Evolutionary conservation across 2,329 filamentous ascomycete species (phyloP).

Genomic region (Penicillium expansum): DNA sequence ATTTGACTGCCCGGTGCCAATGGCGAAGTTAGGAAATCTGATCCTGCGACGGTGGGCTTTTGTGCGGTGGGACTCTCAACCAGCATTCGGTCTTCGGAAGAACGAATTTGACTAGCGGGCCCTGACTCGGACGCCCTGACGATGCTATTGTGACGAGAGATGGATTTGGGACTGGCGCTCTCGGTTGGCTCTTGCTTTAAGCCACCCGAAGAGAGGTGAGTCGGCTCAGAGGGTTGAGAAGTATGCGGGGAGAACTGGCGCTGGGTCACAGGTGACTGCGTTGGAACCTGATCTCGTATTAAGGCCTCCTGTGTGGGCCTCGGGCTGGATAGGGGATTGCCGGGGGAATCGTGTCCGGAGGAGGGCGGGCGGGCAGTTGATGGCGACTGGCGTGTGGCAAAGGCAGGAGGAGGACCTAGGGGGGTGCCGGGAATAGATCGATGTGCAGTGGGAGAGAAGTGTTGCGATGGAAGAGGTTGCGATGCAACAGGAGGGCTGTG

Average conservation of each 20-base stretch:
- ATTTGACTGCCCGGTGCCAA: conserved; percentile 19
- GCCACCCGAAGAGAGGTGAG: conserved; percentile 46
- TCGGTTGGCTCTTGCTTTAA: conserved; percentile 67
- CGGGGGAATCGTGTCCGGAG: conserved; percentile 37
- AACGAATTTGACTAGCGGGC: conserved; percentile 22
- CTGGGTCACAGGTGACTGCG: conserved; percentile 32
- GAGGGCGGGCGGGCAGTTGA: conserved; percentile 38
- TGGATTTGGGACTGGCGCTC: conserved; percentile 76
- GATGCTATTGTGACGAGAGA: conserved; percentile 32
- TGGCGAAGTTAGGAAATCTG: conserved; percentile 16
- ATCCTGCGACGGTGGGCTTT: conserved; percentile 14
- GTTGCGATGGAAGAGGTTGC: conserved; percentile 33
- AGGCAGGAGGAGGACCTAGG: conserved; percentile 44
- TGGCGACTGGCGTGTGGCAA: conserved; percentile 36
- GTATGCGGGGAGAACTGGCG: conserved; percentile 43
- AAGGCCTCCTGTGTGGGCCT: conserved; percentile 33
- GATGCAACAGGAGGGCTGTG: conserved; percentile 34
- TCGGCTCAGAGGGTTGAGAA: conserved; percentile 31
- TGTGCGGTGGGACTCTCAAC: conserved; percentile 28
- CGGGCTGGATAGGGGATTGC: conserved; percentile 32
- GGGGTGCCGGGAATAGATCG: conserved; percentile 50
- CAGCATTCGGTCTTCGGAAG: conserved; percentile 29
- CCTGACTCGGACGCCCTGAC: conserved; percentile 27
- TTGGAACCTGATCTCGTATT: conserved; percentile 25
- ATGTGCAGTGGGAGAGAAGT: conserved; percentile 36